Conservation (phyloP, 768 basidiomycete species). For the Kwoniella botswanensis region DNA sequence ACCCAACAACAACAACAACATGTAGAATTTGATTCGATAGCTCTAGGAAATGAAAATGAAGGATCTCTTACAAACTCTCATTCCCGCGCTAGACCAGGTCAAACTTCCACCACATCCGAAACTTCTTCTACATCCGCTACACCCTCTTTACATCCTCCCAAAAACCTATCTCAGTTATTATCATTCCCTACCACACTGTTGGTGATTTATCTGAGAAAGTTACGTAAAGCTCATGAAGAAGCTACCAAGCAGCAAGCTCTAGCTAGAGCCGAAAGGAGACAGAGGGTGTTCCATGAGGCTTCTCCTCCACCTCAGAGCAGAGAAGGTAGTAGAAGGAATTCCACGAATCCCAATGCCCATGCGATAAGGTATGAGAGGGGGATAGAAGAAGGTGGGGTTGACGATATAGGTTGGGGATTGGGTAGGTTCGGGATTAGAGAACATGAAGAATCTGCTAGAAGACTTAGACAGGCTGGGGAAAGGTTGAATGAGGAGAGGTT, state of each 20-base stretch:
- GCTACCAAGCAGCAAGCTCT: conserved; percentile 51
- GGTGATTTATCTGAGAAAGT: conserved; percentile 46
- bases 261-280: conserved; percentile 39
- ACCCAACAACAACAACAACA: conserved; percentile 15
- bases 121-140: conserved; percentile 49
- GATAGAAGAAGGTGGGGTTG: conserved; percentile 31
- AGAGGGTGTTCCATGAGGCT: conserved; percentile 55
- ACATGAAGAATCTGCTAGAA: conserved; percentile 41
- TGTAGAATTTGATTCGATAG: conserved; percentile 22
- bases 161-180: conserved; percentile 43
- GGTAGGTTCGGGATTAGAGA: conserved; percentile 70
- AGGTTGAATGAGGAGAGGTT: conserved; percentile 51
- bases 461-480: conserved; percentile 57
- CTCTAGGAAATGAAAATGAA: conserved; percentile 3
- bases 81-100: conserved; percentile 3
- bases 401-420: conserved; percentile 70
- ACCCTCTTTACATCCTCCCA: conserved; percentile 49
- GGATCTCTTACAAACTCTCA: conserved; percentile 2
- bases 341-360: background rate
- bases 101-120: conserved; percentile 41
- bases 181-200: conserved; percentile 50
- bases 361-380: conserved; percentile 10
- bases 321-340: background rate
- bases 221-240: conserved; percentile 53
- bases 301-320: background rate